These are phyloP conservation scores for Penicillium corylophilum DNA, from an alignment of 2,329 filamentous ascomycete species.

Conservation along the genomic window DNA sequence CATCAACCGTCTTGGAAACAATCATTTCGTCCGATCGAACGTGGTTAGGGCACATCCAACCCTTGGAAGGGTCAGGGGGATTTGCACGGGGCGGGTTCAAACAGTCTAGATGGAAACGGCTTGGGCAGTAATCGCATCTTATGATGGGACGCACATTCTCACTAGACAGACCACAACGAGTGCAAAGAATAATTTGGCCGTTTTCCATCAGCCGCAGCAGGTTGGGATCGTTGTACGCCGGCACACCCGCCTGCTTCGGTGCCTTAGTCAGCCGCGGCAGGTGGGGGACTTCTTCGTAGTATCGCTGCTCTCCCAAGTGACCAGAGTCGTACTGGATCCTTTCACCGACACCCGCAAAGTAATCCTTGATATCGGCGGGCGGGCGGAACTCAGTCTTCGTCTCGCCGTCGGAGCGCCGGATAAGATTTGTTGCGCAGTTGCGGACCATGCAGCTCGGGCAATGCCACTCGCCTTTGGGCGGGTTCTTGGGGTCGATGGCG, in stretches of 20 bases:
- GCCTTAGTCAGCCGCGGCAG: conserved; percentile 26
- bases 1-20: conserved; percentile 52
- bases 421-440: conserved; percentile 62
- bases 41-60: conserved; percentile 89
- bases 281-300: conserved; percentile 23
- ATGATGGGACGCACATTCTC: conserved; percentile 70
- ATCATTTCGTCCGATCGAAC: conserved; percentile 67
- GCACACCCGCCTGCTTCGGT: conserved; percentile 13
- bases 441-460: conserved; percentile 63
- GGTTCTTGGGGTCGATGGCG: conserved; percentile 62
- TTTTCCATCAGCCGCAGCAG: conserved; percentile 63
- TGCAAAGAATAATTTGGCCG: conserved; percentile 74
- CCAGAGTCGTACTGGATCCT: conserved; percentile 71
- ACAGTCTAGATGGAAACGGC: conserved; percentile 91
- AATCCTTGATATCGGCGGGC: conserved; percentile 67
- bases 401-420: conserved; percentile 64
- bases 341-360: conserved; percentile 75
- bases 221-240: conserved; percentile 30
- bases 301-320: conserved; percentile 14
- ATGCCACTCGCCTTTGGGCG: conserved; percentile 75
- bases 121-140: conserved; percentile 77
- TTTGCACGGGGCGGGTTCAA: conserved; percentile 78
- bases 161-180: conserved; percentile 68
- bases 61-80: conserved; percentile 68
- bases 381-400: conserved; percentile 73